Percentiles rank a stretch among this genome's conserved stretches.
These are phyloP conservation scores for Globisporangium perplexum DNA, from an alignment of 352 stramenopile genomes.

Conservation along the genomic window DNA sequence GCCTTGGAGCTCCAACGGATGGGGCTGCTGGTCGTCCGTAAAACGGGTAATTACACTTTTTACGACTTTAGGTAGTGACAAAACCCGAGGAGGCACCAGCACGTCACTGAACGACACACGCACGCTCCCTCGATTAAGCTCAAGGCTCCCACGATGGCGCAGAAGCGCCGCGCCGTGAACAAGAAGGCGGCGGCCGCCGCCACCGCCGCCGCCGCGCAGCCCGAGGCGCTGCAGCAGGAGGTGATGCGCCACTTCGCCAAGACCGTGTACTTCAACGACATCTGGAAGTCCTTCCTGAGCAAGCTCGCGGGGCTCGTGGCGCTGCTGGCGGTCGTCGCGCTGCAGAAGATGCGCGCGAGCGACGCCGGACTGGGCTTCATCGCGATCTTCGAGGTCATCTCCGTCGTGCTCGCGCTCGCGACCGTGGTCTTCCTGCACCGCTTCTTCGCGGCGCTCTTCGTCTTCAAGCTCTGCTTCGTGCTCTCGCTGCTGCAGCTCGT, in stretches of 20 bases:
- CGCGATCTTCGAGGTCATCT: slow-evolving; percentile 56
- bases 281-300: slow-evolving; percentile 78
- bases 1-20: slow-evolving; percentile 5
- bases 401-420: slow-evolving; percentile 39
- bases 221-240: slow-evolving; percentile 48
- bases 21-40: not conserved
- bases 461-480: slow-evolving; percentile 74
- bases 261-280: slow-evolving; percentile 83
- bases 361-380: slow-evolving; percentile 43
- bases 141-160: slow-evolving; percentile 7
- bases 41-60: not conserved
- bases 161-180: slow-evolving; percentile 11
- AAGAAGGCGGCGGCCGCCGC: slow-evolving; percentile 9
- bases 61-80: not conserved
- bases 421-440: slow-evolving; percentile 66
- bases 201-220: slow-evolving; percentile 10
- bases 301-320: slow-evolving; percentile 68
- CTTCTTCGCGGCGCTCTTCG: slow-evolving; percentile 50
- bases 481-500: slow-evolving; percentile 66
- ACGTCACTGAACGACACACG: not conserved
- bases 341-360: slow-evolving; percentile 54
- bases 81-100: not conserved
- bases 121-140: no score
- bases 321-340: slow-evolving; percentile 55
- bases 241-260: slow-evolving; percentile 77